A percentile compares a stretch with the other conserved stretches of the same genome.
These are phyloP conservation scores for Ascocoryne sarcoides DNA, from an alignment of 2,329 filamentous ascomycete genomes.

Conservation along the genomic window DNA sequence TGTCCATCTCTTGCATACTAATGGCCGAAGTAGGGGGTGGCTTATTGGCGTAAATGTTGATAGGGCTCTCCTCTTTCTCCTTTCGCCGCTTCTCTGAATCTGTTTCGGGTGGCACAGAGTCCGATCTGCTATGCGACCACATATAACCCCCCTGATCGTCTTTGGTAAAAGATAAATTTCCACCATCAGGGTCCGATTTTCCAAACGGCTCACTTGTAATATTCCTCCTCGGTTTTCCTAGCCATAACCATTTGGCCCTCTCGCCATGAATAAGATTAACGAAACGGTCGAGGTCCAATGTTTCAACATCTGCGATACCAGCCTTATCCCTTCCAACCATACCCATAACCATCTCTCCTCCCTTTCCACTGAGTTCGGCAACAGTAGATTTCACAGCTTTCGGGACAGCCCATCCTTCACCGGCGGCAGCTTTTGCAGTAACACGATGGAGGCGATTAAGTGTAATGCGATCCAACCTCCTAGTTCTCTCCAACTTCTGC, in stretches of 20 bases:
- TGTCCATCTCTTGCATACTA: slow-evolving; percentile 45
- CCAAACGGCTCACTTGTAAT: slow-evolving; percentile 37
- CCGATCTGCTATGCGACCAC: slow-evolving; percentile 40
- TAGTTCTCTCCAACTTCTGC: slow-evolving; percentile 68
- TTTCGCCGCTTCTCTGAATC: slow-evolving; percentile 33
- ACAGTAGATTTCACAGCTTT: slow-evolving; percentile 93
- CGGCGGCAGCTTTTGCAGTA: slow-evolving; percentile 84
- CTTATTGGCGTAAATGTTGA: slow-evolving; percentile 35
- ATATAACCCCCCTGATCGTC: slow-evolving; percentile 43
- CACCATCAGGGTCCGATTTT: slow-evolving; percentile 37
- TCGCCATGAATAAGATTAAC: slow-evolving; percentile 71
- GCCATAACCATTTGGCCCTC: slow-evolving; percentile 88
- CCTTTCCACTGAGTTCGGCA: slow-evolving; percentile 85
- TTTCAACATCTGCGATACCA: slow-evolving; percentile 88
- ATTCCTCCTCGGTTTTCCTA: slow-evolving; percentile 73
- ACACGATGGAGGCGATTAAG: slow-evolving; percentile 68
- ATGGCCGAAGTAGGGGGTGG: slow-evolving; percentile 36
- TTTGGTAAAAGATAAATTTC: slow-evolving; percentile 44
- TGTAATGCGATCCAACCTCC: slow-evolving; percentile 75
- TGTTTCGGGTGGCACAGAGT: slow-evolving; percentile 44
- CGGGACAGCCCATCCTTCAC: slow-evolving; percentile 86
- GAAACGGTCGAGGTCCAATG: slow-evolving; percentile 78
- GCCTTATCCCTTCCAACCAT: slow-evolving; percentile 81
- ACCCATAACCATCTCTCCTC: slow-evolving; percentile 91
- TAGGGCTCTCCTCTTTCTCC: slow-evolving; percentile 35